Percentiles rank a stretch among this genome's conserved stretches.
phyloP scores from a whole-genome alignment of 805 yeast genomes.

The Starmerella tilneyi region DNA sequence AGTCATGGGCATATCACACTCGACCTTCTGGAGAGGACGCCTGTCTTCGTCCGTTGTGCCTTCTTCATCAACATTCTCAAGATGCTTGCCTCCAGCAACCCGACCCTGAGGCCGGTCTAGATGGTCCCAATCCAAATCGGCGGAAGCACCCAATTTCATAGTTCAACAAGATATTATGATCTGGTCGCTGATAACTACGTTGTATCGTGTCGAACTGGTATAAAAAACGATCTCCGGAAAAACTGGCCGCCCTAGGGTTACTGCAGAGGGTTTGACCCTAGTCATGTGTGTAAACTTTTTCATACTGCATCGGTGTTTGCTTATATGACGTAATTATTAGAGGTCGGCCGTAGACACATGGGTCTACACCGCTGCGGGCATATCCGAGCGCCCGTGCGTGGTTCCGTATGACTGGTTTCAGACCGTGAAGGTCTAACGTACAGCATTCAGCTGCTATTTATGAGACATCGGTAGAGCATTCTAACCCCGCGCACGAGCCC shows the following conservation, averaged over 20 bases:
- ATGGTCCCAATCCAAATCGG: conserved; percentile 24
- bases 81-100: conserved; percentile 23
- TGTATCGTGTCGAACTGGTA: neutral
- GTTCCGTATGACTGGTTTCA: neutral
- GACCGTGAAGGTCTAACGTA: too few species aligned
- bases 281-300: conserved; percentile 3
- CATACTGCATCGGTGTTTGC: conserved; percentile 1
- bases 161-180: neutral
- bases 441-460: too few species aligned
- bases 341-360: too few species aligned
- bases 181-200: neutral
- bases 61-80: conserved; percentile 14
- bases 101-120: conserved; percentile 23
- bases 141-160: conserved; percentile 22
- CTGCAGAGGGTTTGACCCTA: neutral
- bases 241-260: conserved; percentile 1
- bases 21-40: conserved; percentile 22
- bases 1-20: conserved; percentile 23
- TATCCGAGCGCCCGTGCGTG: neutral
- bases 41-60: conserved; percentile 14
- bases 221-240: neutral
- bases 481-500: too few species aligned
- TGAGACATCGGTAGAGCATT: too few species aligned
- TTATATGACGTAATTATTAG: conserved; percentile 2
- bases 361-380: neutral